phyloP scores from a whole-genome alignment of 441 rosid genomes.

The Kokia cookei region DNA sequence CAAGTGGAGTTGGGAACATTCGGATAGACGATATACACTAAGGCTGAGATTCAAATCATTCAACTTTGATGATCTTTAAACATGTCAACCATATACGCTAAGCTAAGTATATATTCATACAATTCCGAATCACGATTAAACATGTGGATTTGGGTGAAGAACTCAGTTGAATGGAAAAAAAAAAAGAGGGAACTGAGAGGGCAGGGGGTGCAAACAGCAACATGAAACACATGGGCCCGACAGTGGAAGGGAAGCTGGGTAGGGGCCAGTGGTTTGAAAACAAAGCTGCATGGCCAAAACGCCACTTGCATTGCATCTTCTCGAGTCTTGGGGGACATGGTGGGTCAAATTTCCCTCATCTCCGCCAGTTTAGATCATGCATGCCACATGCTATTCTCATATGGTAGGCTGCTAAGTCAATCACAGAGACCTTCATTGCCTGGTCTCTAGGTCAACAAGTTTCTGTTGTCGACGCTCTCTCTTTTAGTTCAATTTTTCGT shows the following conservation, averaged over 20 bases:
- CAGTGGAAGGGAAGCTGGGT: slow-evolving; percentile 17
- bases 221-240: background rate
- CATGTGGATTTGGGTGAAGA: background rate
- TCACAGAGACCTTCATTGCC: background rate
- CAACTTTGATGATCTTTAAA: no score
- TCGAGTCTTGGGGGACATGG: slow-evolving; percentile 8
- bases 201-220: background rate
- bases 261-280: slow-evolving; percentile 17
- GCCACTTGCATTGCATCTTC: slow-evolving; percentile 10
- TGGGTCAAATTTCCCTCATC: slow-evolving; percentile 6
- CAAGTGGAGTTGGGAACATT: no score
- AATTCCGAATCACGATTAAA: background rate
- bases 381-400: slow-evolving; percentile 21
- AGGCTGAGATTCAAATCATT: no score
- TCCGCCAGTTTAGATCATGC: slow-evolving; percentile 9
- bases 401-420: slow-evolving; percentile 5
- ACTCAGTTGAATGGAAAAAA: no score
- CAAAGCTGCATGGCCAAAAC: slow-evolving; percentile 46
- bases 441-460: background rate
- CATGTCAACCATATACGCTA: no score
- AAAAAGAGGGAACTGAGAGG: background rate
- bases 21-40: no score
- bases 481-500: background rate
- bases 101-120: no score
- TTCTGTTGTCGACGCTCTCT: background rate